A percentile compares a stretch with the other conserved stretches of the same genome.
Conservation (phyloP, 2,329 filamentous ascomycete genomes). For the Nigrograna mackinnonii region DNA sequence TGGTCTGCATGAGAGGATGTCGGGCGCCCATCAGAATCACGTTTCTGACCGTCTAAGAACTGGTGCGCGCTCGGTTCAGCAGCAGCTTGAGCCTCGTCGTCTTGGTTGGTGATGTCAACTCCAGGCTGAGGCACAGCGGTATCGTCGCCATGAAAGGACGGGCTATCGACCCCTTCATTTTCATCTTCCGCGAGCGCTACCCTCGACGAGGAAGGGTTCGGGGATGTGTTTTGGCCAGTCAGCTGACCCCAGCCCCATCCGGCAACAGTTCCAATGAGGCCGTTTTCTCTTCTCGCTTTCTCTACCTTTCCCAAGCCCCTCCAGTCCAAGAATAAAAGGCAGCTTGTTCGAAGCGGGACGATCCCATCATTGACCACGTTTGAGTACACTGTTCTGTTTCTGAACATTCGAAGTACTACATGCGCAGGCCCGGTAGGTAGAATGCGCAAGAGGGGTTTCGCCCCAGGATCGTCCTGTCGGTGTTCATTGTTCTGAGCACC, state of each 20-base stretch:
- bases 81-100: slow-evolving; percentile 58
- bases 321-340: slow-evolving; percentile 96
- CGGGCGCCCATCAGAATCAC: slow-evolving; percentile 21
- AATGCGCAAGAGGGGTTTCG: slow-evolving; percentile 87
- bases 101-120: slow-evolving; percentile 67
- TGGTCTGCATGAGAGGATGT: slow-evolving; percentile 25
- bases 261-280: slow-evolving; percentile 87
- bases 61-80: slow-evolving; percentile 34
- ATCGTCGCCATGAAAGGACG: slow-evolving; percentile 36
- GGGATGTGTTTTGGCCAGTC: slow-evolving; percentile 66
- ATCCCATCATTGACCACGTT: slow-evolving; percentile 99
- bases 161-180: slow-evolving; percentile 28
- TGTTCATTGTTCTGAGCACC: slow-evolving; percentile 64
- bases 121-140: slow-evolving; percentile 72
- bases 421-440: slow-evolving; percentile 91
- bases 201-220: slow-evolving; percentile 59
- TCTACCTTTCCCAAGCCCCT: slow-evolving; percentile 90
- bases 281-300: slow-evolving; percentile 89
- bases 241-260: slow-evolving; percentile 95
- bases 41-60: slow-evolving; percentile 31
- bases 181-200: slow-evolving; percentile 32
- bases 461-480: slow-evolving; percentile 70
- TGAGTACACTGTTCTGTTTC: slow-evolving; percentile 90
- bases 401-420: slow-evolving; percentile 81
- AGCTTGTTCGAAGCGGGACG: slow-evolving; percentile 91